A percentile compares a stretch with the other conserved stretches of the same genome.
Evolutionary conservation across 179 eudicot species (phyloP).

Genomic region (Beta lomatogona): DNA sequence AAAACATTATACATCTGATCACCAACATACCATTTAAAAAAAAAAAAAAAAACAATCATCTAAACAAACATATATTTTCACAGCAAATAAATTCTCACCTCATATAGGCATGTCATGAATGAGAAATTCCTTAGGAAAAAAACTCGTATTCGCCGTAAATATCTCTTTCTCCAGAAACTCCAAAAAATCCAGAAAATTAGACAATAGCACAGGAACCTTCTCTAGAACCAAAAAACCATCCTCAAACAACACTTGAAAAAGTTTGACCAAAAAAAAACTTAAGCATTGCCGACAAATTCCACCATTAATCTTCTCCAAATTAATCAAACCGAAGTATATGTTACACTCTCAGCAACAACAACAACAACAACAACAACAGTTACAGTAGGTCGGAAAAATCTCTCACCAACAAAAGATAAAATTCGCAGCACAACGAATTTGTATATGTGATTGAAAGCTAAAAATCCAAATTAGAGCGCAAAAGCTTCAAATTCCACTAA

Average conservation of each 20-base stretch:
- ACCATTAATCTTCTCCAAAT: slow-evolving; percentile 11
- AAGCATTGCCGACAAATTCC: slow-evolving; percentile 28
- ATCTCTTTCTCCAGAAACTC: neutral
- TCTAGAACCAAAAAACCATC: neutral
- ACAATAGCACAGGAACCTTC: slow-evolving; percentile 10
- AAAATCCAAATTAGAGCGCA: neutral
- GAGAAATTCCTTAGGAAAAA: neutral
- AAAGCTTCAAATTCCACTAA: slow-evolving; percentile 13
- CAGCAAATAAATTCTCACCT: slow-evolving; percentile 18
- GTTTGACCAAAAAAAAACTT: neutral
- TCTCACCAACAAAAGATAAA: neutral
- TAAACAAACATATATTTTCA: neutral
- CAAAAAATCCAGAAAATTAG: neutral
- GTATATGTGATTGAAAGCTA: neutral
- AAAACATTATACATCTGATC: slow-evolving; percentile 3
- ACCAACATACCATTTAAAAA: slow-evolving; percentile 4
- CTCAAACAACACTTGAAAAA: neutral
- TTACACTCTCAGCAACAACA: slow-evolving; percentile 8
- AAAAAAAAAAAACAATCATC: neutral
- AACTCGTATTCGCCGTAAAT: neutral
- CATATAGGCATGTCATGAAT: slow-evolving; percentile 24
- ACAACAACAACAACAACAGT: neutral
- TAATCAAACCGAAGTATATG: neutral
- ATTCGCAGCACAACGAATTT: neutral
- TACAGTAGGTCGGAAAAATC: neutral